Evolutionary conservation across 164 flowering plant species (phyloP), one percentile per base, ranked within the genome.

Genomic region (Paratinospora sagittata): DNA sequence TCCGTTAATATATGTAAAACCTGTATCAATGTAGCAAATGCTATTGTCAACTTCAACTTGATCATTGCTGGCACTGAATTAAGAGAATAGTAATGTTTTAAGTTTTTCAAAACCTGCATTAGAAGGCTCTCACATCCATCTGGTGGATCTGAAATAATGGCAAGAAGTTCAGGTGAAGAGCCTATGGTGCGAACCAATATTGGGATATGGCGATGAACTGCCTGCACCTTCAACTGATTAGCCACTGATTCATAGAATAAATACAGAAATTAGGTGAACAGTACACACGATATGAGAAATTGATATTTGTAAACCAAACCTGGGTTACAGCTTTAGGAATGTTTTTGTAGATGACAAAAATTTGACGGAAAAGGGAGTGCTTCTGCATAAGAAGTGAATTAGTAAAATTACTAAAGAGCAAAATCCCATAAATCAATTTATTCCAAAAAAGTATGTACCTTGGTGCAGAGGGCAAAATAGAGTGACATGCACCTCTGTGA

Each of bases 401-500:
- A 63, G 45, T 62, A 24, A 52, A 11, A 75, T 41, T 4, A 36
- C 3, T 63, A 67, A 37, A 52, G 17, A 12, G 8, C 27, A 69
- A 9, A 61, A 19, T 41, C 27, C 24, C 12, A 27, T 13, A 37
- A 0, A 5, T 16, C 0, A 24, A 33, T 24, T 66, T 23, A 12
- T 39, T 61, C 27, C 11, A 47, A 8, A 55, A 69, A 24, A 1
- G 55, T 61, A 11, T 43, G 30, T 39, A 92, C 99, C 99, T 95
- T 92, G 37, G 98, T 95, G 76, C 99, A 95, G 26, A 95, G 85
- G 10, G 99, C 99, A 78, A 92, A 95, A 81, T 90, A 95, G 17
- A 95, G 81, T 24, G 97, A 88, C 96, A 90, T 88, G 89, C 90
- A 86, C 26, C 90, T 82, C 69, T 87, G 85, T 30, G 89, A 90